Conservation (phyloP, 1,284 basidiomycete species). For the Malassezia brasiliensis region DNA sequence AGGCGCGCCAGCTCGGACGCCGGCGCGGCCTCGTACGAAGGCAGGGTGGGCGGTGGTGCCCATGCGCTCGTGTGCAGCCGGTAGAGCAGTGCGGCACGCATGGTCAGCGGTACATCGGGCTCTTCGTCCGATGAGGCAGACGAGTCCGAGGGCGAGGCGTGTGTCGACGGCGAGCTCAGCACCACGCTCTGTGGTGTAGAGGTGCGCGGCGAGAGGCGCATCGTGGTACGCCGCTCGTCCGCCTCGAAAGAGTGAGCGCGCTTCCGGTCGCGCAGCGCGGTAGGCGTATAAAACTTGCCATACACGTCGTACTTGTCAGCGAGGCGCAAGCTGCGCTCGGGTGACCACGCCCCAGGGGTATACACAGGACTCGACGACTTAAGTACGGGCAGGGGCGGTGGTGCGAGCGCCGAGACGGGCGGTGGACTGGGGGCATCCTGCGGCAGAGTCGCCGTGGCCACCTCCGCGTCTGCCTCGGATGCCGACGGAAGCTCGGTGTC, state of each 20-base stretch:
- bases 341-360: not conserved
- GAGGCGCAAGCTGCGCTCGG: not conserved
- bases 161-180: not conserved
- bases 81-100: not conserved
- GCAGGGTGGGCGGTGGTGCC: not conserved
- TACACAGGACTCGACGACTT: not conserved
- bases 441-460: too few species aligned
- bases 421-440: not conserved
- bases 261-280: not conserved
- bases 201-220: not conserved
- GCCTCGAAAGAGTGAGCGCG: not conserved
- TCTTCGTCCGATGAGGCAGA: not conserved
- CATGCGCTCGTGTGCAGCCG: slow-evolving; percentile 3
- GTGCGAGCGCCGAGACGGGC: too few species aligned
- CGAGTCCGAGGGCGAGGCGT: not conserved
- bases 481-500: too few species aligned
- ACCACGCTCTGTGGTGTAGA: slow-evolving; percentile 1
- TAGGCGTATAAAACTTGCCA: slow-evolving; percentile 13
- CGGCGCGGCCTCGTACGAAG: not conserved
- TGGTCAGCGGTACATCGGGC: not conserved
- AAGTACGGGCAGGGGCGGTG: not conserved
- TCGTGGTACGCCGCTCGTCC: not conserved
- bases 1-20: not conserved
- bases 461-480: too few species aligned
- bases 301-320: slow-evolving; percentile 16